phyloP scores from a whole-genome alignment of 2,329 filamentous ascomycete genomes.

The Shiraia bambusicola region DNA sequence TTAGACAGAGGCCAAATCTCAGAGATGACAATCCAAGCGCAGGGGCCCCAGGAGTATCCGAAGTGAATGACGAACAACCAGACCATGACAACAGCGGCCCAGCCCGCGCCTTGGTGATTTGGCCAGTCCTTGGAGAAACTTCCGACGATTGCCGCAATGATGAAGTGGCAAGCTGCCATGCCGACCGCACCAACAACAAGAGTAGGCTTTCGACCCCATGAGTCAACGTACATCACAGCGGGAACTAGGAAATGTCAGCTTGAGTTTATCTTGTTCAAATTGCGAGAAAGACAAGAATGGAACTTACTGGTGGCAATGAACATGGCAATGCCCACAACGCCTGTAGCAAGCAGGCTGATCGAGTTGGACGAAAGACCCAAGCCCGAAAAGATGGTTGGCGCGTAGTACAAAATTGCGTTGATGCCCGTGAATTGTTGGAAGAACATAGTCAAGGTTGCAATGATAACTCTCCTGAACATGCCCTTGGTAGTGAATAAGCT shows the following conservation, averaged over 20 bases:
- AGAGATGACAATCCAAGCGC: constrained; percentile 30
- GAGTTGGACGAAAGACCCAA: constrained; percentile 50
- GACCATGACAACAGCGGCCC: constrained; percentile 34
- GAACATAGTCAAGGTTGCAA: constrained; percentile 58
- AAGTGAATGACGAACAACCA: constrained; percentile 36
- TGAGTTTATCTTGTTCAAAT: too few relatives aligned
- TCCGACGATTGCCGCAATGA: constrained; percentile 69
- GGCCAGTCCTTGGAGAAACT: constrained; percentile 62
- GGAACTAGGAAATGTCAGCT: constrained; percentile 48
- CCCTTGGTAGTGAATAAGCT: constrained; percentile 64
- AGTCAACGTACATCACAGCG: constrained; percentile 66
- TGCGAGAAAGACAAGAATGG: neutral
- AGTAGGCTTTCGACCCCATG: constrained; percentile 63
- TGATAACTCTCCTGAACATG: constrained; percentile 66
- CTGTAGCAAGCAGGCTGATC: constrained; percentile 64
- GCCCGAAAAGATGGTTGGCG: constrained; percentile 50
- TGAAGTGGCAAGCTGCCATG: constrained; percentile 70
- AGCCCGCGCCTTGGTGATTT: constrained; percentile 55
- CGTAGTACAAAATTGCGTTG: constrained; percentile 50
- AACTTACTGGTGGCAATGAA: constrained; percentile 57
- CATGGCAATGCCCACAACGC: constrained; percentile 70
- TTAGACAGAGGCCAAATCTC: constrained; percentile 43
- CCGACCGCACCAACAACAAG: constrained; percentile 66
- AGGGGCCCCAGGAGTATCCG: constrained; percentile 33
- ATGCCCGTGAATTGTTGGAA: constrained; percentile 55